phyloP scores from a whole-genome alignment of 768 basidiomycete species.

The Boletus tylopilopsis region DNA sequence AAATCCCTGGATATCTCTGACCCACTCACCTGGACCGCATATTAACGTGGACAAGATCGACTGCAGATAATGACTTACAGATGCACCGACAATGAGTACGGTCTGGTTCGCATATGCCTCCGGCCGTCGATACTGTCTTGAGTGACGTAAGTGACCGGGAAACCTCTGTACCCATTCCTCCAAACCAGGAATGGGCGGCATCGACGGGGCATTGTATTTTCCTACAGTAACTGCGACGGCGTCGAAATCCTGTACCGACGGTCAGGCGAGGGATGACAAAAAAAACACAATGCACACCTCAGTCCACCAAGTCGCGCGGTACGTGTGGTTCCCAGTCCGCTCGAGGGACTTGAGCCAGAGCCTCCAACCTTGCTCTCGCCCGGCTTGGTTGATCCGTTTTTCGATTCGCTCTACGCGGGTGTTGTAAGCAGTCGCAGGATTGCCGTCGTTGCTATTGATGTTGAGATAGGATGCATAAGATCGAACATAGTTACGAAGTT shows the following conservation, averaged over 20 bases:
- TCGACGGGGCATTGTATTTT: not conserved
- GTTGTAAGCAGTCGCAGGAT: conserved; percentile 36
- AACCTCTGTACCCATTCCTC: conserved; percentile 20
- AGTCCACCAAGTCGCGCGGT: conserved; percentile 29
- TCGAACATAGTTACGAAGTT: conserved; percentile 24
- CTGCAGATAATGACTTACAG: not conserved
- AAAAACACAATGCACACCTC: not conserved
- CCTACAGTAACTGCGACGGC: conserved; percentile 1
- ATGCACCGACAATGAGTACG: conserved; percentile 38
- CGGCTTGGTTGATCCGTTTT: conserved; percentile 26
- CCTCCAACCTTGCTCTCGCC: not conserved
- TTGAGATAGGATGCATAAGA: not conserved
- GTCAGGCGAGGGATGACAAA: not conserved
- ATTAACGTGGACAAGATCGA: not conserved
- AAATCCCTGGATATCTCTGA: conserved; percentile 8
- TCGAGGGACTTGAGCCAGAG: not conserved
- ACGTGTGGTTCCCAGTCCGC: conserved; percentile 11
- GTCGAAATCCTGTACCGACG: conserved; percentile 4
- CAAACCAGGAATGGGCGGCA: conserved; percentile 6
- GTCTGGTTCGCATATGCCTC: conserved; percentile 35
- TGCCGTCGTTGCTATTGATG: conserved; percentile 33
- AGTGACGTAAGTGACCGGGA: conserved; percentile 34
- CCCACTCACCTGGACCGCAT: conserved; percentile 1
- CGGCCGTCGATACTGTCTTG: conserved; percentile 40
- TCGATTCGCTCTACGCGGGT: conserved; percentile 44